Conservation (phyloP, 768 basidiomycete species). For the Leccinum imitatum region DNA sequence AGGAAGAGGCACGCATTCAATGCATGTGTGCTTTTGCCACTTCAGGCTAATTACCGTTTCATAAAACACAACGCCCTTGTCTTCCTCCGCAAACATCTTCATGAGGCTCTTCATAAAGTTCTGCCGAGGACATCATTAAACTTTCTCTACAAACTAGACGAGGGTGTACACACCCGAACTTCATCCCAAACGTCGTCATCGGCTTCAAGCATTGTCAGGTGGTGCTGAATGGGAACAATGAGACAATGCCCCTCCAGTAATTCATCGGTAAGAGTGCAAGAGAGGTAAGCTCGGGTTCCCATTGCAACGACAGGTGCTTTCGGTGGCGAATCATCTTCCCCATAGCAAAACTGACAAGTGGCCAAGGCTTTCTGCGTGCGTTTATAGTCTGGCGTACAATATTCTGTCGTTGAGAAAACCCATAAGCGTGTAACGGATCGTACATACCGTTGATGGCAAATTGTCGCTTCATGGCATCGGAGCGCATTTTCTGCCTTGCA, state of each 20-base stretch:
- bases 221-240: conserved; percentile 95
- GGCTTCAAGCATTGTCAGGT: conserved; percentile 85
- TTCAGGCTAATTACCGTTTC: conserved; percentile 89
- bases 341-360: conserved; percentile 84
- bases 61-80: conserved; percentile 93
- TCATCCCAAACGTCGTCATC: conserved; percentile 99
- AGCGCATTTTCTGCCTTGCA: conserved; percentile 92
- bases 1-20: conserved; percentile 92
- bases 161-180: conserved; percentile 61
- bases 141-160: neutral
- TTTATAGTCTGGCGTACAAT: conserved; percentile 71
- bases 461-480: conserved; percentile 93
- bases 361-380: conserved; percentile 89
- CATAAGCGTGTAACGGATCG: neutral
- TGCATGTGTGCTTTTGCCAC: conserved; percentile 86
- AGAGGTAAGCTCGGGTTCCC: conserved; percentile 89
- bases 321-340: conserved; percentile 89
- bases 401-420: conserved; percentile 2
- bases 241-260: conserved; percentile 90
- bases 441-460: conserved; percentile 92
- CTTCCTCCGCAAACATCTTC: conserved; percentile 89
- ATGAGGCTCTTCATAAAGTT: conserved; percentile 92
- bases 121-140: conserved; percentile 31
- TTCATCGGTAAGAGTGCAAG: conserved; percentile 84
- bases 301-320: conserved; percentile 87